These are phyloP conservation scores for Fomitopsis betulina DNA, from an alignment of 1,284 basidiomycete species.

Conservation along the genomic window DNA sequence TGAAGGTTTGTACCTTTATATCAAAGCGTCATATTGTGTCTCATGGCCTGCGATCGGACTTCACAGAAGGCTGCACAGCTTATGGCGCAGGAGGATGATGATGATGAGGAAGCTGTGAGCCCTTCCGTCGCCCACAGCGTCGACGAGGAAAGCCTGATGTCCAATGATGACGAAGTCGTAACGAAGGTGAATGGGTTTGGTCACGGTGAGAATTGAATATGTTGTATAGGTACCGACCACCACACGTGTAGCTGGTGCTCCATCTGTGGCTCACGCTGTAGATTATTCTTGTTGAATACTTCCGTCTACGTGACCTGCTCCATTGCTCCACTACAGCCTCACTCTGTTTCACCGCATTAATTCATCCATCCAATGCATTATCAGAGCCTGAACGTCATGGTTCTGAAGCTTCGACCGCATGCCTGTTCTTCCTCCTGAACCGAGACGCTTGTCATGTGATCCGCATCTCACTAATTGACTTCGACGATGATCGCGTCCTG, in stretches of 20 bases:
- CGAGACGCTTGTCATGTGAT: slow-evolving; percentile 3
- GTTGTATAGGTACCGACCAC: background rate
- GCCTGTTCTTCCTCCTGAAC: background rate
- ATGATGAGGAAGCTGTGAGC: slow-evolving; percentile 38
- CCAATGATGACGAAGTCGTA: slow-evolving; percentile 23
- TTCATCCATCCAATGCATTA: background rate
- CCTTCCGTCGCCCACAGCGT: slow-evolving; percentile 22
- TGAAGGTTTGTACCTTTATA: slow-evolving; percentile 57
- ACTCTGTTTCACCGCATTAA: background rate
- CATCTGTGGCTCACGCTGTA: background rate
- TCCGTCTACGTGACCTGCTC: background rate
- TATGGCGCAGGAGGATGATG: slow-evolving; percentile 67
- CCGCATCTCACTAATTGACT: background rate
- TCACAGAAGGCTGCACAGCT: slow-evolving; percentile 59
- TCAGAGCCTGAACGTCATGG: background rate
- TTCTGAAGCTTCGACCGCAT: background rate
- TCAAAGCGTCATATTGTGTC: background rate
- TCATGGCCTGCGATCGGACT: slow-evolving; percentile 3
- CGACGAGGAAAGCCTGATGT: slow-evolving; percentile 25
- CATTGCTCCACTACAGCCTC: too few species aligned
- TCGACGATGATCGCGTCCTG: background rate
- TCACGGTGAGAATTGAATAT: slow-evolving; percentile 8
- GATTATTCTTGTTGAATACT: background rate
- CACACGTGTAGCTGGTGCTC: background rate
- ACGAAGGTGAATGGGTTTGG: slow-evolving; percentile 25